Evolutionary conservation across 129 eudicot species (phyloP).

Genomic region (Flaveria bidentis): DNA sequence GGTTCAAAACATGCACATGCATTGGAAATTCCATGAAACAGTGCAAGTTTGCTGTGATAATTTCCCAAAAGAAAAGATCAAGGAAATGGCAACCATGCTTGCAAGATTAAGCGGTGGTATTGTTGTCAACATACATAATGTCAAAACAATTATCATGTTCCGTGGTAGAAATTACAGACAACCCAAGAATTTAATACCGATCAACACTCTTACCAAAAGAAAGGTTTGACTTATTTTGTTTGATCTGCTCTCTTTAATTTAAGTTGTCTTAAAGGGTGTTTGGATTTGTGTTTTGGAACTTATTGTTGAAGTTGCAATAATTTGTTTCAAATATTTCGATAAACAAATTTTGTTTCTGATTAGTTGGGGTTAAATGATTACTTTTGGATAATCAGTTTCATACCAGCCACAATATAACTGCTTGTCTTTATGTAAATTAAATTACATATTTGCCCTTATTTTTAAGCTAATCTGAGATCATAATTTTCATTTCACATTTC

Average conservation of each 20-base stretch:
- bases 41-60: conserved; percentile 99
- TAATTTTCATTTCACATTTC: not conserved
- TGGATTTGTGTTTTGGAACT: not conserved
- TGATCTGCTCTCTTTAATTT: not conserved
- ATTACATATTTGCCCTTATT: not conserved
- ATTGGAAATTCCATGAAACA: conserved; percentile 98
- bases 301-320: not conserved
- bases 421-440: not conserved
- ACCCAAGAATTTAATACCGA: conserved; percentile 92
- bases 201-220: conserved; percentile 93
- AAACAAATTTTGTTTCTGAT: not conserved
- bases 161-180: conserved; percentile 98
- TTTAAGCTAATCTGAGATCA: not conserved
- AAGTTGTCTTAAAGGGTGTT: conserved; percentile 3
- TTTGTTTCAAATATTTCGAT: not conserved
- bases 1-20: conserved; percentile 97
- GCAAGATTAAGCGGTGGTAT: conserved; percentile 96
- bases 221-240: conserved; percentile 51
- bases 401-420: not conserved
- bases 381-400: not conserved
- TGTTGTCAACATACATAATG: conserved; percentile 88
- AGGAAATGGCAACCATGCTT: conserved; percentile 94
- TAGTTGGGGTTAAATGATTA: not conserved
- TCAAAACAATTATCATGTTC: conserved; percentile 93
- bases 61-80: conserved; percentile 94